Conservation (phyloP, 2,329 filamentous ascomycete species). For the Emergomyces africanus region DNA sequence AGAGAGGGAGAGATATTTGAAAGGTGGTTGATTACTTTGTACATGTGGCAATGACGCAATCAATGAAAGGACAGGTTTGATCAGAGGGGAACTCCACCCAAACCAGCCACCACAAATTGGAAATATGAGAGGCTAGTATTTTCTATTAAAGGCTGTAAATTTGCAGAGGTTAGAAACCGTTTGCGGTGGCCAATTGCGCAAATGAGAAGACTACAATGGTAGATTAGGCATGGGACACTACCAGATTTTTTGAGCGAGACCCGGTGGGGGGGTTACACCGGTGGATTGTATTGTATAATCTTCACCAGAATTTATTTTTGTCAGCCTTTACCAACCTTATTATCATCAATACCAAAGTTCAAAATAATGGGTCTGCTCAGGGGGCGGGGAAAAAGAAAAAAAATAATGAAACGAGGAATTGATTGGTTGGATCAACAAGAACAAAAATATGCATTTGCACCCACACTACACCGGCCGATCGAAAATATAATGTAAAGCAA, state of each 20-base stretch:
- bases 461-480: conserved; percentile 4
- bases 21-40: background rate
- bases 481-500: background rate
- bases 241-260: no score
- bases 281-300: background rate
- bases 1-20: background rate
- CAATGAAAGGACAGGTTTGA: no score
- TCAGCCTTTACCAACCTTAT: background rate
- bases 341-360: background rate
- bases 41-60: no score
- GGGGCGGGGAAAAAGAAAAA: background rate
- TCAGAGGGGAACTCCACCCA: no score
- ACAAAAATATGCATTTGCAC: conserved; percentile 3
- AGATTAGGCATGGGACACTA: background rate
- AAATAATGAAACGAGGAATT: background rate
- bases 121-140: background rate
- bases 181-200: no score
- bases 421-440: background rate
- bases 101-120: no score
- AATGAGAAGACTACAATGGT: no score
- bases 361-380: background rate
- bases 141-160: no score
- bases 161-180: no score
- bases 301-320: background rate
- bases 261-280: background rate